Percentiles rank a stretch among this genome's conserved stretches.
phyloP scores from a whole-genome alignment of 805 yeast genomes.

The Isabelozyma pseudorhagii region DNA sequence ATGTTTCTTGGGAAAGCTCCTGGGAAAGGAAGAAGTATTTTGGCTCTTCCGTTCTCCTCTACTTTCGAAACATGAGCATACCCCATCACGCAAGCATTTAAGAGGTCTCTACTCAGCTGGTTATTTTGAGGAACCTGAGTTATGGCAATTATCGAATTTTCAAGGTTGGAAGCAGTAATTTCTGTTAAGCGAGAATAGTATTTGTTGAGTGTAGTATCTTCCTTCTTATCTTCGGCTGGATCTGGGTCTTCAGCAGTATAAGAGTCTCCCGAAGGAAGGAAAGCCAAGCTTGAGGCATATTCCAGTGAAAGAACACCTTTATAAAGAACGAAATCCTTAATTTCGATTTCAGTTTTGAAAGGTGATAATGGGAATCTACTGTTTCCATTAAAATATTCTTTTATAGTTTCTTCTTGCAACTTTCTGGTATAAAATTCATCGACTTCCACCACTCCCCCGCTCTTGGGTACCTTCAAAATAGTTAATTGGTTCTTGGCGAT shows the following conservation, averaged over 20 bases:
- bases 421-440: constrained; percentile 69
- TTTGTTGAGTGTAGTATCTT: constrained; percentile 29
- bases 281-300: constrained; percentile 31
- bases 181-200: constrained; percentile 36
- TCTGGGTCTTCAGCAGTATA: constrained; percentile 32
- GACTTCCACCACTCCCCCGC: constrained; percentile 74
- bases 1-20: constrained; percentile 77
- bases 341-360: constrained; percentile 73
- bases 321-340: constrained; percentile 58
- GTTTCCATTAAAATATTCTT: constrained; percentile 88
- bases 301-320: constrained; percentile 50
- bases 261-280: constrained; percentile 42
- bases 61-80: constrained; percentile 69
- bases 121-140: constrained; percentile 34
- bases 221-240: constrained; percentile 14
- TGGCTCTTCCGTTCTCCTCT: constrained; percentile 65
- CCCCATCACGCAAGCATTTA: constrained; percentile 68
- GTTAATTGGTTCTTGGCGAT: constrained; percentile 26
- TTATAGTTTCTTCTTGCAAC: constrained; percentile 70
- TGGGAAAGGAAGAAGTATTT: constrained; percentile 82
- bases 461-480: constrained; percentile 61
- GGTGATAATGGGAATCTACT: constrained; percentile 70
- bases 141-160: constrained; percentile 72
- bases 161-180: constrained; percentile 54
- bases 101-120: constrained; percentile 45